phyloP scores from a whole-genome alignment of 2,329 filamentous ascomycete genomes.

The Dothiorella sarmentorum region DNA sequence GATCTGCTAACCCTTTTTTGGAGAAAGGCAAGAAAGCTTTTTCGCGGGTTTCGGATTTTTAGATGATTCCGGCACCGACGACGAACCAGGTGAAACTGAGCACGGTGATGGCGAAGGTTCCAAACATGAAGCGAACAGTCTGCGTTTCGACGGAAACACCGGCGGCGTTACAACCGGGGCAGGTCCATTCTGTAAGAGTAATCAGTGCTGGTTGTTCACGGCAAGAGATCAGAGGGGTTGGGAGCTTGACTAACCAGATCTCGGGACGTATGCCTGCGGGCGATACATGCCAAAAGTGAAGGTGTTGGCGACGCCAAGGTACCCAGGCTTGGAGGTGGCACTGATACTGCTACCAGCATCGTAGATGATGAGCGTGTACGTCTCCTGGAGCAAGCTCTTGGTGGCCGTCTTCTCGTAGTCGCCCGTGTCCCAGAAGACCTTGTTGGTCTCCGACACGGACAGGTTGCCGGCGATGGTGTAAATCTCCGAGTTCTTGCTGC shows the following conservation, averaged over 20 bases:
- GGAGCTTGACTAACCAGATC: slow-evolving; percentile 44
- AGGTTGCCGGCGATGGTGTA: slow-evolving; percentile 63
- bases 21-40: too few species aligned
- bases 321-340: slow-evolving; percentile 52
- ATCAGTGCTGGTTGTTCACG: slow-evolving; percentile 17
- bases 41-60: slow-evolving; percentile 1
- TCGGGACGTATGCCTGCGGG: slow-evolving; percentile 50
- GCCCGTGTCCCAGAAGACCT: slow-evolving; percentile 59
- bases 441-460: slow-evolving; percentile 51
- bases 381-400: slow-evolving; percentile 52
- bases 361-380: slow-evolving; percentile 62
- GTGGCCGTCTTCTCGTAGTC: slow-evolving; percentile 42
- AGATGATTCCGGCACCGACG: slow-evolving; percentile 43
- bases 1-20: too few species aligned
- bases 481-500: slow-evolving; percentile 54
- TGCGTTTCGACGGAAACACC: slow-evolving; percentile 55
- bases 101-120: slow-evolving; percentile 55
- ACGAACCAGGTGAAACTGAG: slow-evolving; percentile 56
- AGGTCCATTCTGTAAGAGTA: slow-evolving; percentile 46
- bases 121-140: slow-evolving; percentile 54
- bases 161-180: slow-evolving; percentile 54
- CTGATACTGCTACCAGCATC: slow-evolving; percentile 54
- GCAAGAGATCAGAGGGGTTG: neutral
- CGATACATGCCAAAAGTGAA: slow-evolving; percentile 63
- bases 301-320: slow-evolving; percentile 50